Conservation (phyloP, 2,329 filamentous ascomycete species). For the Lomentospora prolificans region DNA sequence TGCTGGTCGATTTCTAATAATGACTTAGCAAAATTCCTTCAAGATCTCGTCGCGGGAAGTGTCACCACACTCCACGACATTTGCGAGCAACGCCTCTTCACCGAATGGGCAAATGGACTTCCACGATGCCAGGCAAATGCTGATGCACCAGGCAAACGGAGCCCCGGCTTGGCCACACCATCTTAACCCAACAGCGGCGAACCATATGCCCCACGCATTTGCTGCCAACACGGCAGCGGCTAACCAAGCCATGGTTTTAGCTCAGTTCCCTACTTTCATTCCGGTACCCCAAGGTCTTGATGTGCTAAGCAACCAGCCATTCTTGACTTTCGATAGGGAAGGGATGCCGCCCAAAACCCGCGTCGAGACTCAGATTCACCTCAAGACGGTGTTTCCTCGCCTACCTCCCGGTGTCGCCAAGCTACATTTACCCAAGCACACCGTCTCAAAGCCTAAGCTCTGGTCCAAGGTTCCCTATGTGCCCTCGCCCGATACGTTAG, state of each 20-base stretch:
- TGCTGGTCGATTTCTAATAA: background rate
- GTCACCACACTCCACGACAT: constrained; percentile 43
- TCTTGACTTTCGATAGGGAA: constrained; percentile 7
- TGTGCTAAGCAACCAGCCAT: background rate
- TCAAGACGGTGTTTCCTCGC: constrained; percentile 68
- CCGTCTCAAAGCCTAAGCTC: constrained; percentile 89
- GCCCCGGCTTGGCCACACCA: constrained; percentile 1
- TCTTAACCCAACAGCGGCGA: background rate
- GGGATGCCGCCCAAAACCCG: constrained; percentile 28
- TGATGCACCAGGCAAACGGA: background rate
- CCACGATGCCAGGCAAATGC: background rate
- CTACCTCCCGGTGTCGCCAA: constrained; percentile 68
- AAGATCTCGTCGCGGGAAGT: constrained; percentile 44
- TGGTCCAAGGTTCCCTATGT: constrained; percentile 62
- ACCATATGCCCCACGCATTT: background rate
- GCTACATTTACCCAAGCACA: constrained; percentile 78
- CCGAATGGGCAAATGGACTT: constrained; percentile 21
- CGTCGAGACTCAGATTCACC: constrained; percentile 92
- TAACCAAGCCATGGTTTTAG: background rate
- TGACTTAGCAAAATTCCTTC: constrained; percentile 28
- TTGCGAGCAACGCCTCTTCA: constrained; percentile 42
- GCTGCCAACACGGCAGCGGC: background rate
- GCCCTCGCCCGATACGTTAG: constrained; percentile 62
- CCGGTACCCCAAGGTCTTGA: constrained; percentile 1
- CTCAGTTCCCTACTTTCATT: constrained; percentile 2